Conservation (phyloP, 2,329 filamentous ascomycete genomes). For the Raffaelea ambrosiae region DNA sequence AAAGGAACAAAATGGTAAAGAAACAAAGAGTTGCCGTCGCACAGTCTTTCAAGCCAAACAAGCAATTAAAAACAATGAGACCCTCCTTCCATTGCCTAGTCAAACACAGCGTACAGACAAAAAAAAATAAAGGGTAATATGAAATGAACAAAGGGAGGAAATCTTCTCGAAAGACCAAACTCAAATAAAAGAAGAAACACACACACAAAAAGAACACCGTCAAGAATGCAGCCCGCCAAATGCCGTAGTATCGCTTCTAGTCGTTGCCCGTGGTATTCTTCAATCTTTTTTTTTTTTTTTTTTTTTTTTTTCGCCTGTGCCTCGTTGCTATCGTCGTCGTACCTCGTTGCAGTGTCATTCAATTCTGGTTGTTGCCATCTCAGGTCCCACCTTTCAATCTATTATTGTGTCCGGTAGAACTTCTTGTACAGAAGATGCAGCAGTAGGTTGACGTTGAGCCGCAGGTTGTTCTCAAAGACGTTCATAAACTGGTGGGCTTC, state of each 20-base stretch:
- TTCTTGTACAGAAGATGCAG: constrained; percentile 98
- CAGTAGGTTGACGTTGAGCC: constrained; percentile 92
- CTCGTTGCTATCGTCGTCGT: background rate
- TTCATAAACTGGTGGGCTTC: constrained; percentile 96
- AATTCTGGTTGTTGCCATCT: background rate
- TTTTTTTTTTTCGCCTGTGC: too few species aligned
- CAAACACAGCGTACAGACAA: background rate
- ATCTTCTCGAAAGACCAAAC: too few species aligned
- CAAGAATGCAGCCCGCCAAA: too few species aligned
- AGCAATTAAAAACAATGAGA: background rate
- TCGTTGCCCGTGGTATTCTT: too few species aligned
- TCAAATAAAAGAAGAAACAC: too few species aligned
- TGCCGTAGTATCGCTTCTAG: too few species aligned
- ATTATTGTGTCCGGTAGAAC: constrained; percentile 69
- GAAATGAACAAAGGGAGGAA: too few species aligned
- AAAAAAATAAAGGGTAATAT: background rate
- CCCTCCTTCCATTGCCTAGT: background rate
- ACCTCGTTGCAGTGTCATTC: background rate
- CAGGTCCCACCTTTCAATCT: too few species aligned
- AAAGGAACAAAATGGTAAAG: too few species aligned
- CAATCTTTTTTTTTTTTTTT: too few species aligned
- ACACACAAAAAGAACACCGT: too few species aligned
- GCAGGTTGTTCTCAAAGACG: constrained; percentile 76
- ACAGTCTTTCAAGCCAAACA: background rate
- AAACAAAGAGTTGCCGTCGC: too few species aligned